Conservation (phyloP, 208 protist genomes). For the Leishmania gerbilli region DNA sequence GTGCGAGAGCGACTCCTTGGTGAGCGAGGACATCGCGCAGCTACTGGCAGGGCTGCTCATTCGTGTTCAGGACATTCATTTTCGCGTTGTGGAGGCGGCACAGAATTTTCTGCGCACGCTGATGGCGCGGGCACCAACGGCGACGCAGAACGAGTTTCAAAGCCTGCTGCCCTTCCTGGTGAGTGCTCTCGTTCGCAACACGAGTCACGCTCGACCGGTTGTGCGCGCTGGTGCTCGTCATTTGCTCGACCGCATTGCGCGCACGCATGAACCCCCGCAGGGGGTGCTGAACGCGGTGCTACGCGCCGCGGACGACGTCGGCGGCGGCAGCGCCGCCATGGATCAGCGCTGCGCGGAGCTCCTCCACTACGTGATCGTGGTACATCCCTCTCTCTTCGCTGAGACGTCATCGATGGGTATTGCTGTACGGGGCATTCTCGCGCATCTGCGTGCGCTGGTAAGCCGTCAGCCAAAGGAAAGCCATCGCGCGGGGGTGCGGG, state of each 20-base stretch:
- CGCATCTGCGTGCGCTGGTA: conserved; percentile 11
- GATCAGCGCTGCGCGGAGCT: conserved; percentile 17
- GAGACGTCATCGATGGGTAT: conserved; percentile 12
- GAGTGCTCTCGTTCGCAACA: conserved; percentile 8
- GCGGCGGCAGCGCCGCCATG: background rate
- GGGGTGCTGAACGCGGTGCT: conserved; percentile 15
- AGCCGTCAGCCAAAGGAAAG: background rate
- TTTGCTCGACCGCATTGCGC: conserved; percentile 12
- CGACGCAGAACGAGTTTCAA: conserved; percentile 7
- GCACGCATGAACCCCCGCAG: conserved; percentile 5
- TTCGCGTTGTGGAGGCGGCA: conserved; percentile 44
- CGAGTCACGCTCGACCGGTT: conserved; percentile 7
- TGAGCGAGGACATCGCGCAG: background rate
- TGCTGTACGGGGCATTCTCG: conserved; percentile 5
- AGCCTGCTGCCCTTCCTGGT: background rate
- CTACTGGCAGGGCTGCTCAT: conserved; percentile 20
- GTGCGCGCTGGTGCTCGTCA: conserved; percentile 10
- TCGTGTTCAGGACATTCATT: conserved; percentile 58
- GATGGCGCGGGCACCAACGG: conserved; percentile 1
- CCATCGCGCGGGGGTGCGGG: background rate
- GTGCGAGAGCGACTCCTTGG: conserved; percentile 11
- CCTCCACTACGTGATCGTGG: conserved; percentile 10
- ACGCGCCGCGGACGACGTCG: conserved; percentile 6
- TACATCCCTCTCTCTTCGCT: conserved; percentile 5
- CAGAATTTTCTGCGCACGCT: conserved; percentile 31